phyloP scores from a whole-genome alignment of 129 eudicot genomes.

The Logfia minima region DNA sequence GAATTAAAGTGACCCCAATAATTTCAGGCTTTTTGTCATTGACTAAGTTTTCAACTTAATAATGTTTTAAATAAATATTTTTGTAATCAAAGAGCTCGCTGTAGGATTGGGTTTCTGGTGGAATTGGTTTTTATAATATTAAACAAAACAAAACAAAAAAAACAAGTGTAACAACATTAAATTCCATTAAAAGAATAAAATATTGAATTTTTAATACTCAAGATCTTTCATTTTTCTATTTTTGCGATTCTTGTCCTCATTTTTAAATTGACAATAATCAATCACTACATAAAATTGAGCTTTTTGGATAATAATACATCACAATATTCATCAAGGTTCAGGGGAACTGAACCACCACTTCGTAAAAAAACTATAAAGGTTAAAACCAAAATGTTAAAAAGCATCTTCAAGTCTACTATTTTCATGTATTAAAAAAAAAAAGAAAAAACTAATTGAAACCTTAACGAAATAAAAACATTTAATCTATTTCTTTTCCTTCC shows the following conservation, averaged over 20 bases:
- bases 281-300: neutral
- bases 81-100: constrained; percentile 26
- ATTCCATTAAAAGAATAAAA: neutral
- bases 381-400: constrained; percentile 17
- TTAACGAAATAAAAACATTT: neutral
- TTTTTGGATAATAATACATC: no score
- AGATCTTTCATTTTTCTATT: neutral
- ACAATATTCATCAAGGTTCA: neutral
- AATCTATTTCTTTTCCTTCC: neutral
- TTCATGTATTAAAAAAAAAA: no score
- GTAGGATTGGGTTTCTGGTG: constrained; percentile 22
- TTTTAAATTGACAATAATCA: neutral
- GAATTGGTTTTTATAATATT: neutral
- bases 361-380: neutral
- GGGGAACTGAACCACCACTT: constrained; percentile 14
- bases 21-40: constrained; percentile 35
- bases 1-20: constrained; percentile 15
- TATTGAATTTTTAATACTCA: neutral
- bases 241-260: constrained; percentile 4
- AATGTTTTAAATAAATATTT: constrained; percentile 8
- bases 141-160: no score
- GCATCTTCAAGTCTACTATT: neutral
- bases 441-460: neutral
- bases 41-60: constrained; percentile 1
- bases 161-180: neutral